Percentiles rank a stretch among this genome's conserved stretches.
These are phyloP conservation scores for Lachancea kluyveri DNA, from an alignment of 805 yeast species.

Conservation along the genomic window DNA sequence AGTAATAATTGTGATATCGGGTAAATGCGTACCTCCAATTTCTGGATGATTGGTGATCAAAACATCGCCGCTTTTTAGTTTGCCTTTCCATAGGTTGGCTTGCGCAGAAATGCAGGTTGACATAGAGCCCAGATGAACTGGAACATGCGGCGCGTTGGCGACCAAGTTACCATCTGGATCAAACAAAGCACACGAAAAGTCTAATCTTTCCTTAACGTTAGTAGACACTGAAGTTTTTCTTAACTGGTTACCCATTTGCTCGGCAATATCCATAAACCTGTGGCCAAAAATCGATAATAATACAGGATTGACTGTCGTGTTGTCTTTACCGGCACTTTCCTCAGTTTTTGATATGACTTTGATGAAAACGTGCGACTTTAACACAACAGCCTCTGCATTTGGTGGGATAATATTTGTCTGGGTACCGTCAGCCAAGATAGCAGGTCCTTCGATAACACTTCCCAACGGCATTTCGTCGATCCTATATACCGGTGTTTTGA, in stretches of 20 bases:
- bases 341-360: slow-evolving; percentile 14
- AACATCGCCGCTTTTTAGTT: slow-evolving; percentile 67
- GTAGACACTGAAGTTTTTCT: slow-evolving; percentile 78
- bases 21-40: slow-evolving; percentile 81
- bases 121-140: slow-evolving; percentile 85
- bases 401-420: slow-evolving; percentile 71
- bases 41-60: slow-evolving; percentile 75
- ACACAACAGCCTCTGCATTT: slow-evolving; percentile 45
- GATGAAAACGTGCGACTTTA: slow-evolving; percentile 58
- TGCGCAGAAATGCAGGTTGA: slow-evolving; percentile 70
- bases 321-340: slow-evolving; percentile 18
- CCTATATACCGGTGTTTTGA: slow-evolving; percentile 48
- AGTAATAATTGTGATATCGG: slow-evolving; percentile 87
- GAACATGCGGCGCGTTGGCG: slow-evolving; percentile 86
- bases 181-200: slow-evolving; percentile 80
- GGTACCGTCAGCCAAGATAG: slow-evolving; percentile 71
- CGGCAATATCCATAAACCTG: slow-evolving; percentile 86
- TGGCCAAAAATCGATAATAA: slow-evolving; percentile 73
- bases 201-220: slow-evolving; percentile 77
- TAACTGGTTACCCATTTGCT: slow-evolving; percentile 78
- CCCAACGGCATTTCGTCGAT: slow-evolving; percentile 53
- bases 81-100: slow-evolving; percentile 56
- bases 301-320: slow-evolving; percentile 54
- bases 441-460: slow-evolving; percentile 57
- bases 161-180: slow-evolving; percentile 71